Conservation (phyloP, 305 asterid species). For the Ajuga reptans region DNA sequence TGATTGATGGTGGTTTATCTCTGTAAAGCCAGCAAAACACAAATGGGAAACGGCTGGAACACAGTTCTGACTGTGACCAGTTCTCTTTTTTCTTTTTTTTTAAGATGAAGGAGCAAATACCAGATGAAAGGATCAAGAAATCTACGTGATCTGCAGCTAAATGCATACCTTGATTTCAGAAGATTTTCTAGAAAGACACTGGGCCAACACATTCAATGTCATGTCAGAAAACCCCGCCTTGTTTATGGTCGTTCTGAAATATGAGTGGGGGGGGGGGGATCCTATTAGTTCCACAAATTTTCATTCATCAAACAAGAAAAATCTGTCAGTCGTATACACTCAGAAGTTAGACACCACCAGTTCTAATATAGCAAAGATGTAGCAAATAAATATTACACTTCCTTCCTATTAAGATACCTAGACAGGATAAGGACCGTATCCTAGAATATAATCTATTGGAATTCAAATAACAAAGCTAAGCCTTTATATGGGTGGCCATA, state of each 20-base stretch:
- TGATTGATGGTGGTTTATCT: conserved; percentile 59
- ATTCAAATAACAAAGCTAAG: neutral
- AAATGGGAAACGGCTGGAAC: conserved; percentile 67
- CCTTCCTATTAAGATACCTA: neutral
- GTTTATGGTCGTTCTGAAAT: conserved; percentile 53
- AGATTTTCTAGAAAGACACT: conserved; percentile 63
- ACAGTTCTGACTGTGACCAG: conserved; percentile 59
- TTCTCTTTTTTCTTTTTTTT: conserved; percentile 24
- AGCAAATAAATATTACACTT: neutral
- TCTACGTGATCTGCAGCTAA: conserved; percentile 18
- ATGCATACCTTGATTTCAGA: conserved; percentile 67
- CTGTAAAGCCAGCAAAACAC: conserved; percentile 51
- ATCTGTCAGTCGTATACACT: neutral
- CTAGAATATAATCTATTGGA: neutral
- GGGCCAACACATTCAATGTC: conserved; percentile 60
- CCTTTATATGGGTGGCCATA: neutral
- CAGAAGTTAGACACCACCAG: conserved; percentile 3
- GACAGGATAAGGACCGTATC: neutral
- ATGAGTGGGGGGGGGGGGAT: neutral
- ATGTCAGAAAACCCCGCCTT: conserved; percentile 54
- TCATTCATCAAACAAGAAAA: conserved; percentile 6
- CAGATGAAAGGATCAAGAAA: conserved; percentile 17
- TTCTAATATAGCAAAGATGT: conserved; percentile 2
- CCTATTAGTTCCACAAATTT: conserved; percentile 16
- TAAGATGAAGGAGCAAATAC: conserved; percentile 17